Evolutionary conservation across 192 early-diverging fungal species (phyloP).

Genomic region (Gonapodya prolifera): DNA sequence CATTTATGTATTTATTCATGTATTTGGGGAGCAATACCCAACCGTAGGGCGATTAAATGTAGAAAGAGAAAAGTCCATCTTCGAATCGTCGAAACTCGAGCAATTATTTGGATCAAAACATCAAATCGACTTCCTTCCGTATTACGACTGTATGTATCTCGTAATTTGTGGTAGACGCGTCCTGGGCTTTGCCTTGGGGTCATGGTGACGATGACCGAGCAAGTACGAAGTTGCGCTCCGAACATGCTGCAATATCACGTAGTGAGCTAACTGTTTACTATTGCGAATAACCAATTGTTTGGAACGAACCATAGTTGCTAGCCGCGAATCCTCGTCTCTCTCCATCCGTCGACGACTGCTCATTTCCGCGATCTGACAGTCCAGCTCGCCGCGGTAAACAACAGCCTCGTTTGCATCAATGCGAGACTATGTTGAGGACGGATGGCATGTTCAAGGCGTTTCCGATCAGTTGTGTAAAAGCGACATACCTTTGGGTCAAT

Average conservation of each 20-base stretch:
- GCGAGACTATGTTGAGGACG: background rate
- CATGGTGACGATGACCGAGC: background rate
- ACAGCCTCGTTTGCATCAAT: background rate
- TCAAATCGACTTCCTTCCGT: too few species aligned
- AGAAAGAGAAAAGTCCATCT: too few species aligned
- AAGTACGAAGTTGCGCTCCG: background rate
- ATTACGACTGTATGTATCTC: background rate
- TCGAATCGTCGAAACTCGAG: too few species aligned
- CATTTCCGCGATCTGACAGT: background rate
- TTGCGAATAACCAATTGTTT: background rate
- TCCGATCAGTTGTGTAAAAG: background rate
- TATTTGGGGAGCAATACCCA: too few species aligned
- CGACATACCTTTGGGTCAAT: background rate
- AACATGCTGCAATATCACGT: background rate
- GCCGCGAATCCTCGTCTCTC: background rate
- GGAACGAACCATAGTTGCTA: background rate
- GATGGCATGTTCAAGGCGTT: background rate
- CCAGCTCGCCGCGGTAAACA: background rate
- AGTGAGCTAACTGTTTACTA: background rate
- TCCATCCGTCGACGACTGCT: background rate
- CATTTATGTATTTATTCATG: too few species aligned
- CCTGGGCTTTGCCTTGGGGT: background rate
- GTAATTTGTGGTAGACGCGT: background rate
- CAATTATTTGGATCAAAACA: too few species aligned
- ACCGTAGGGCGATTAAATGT: too few species aligned